phyloP scores from a whole-genome alignment of 2,329 filamentous ascomycete genomes.

The Nemania bipapillata region DNA sequence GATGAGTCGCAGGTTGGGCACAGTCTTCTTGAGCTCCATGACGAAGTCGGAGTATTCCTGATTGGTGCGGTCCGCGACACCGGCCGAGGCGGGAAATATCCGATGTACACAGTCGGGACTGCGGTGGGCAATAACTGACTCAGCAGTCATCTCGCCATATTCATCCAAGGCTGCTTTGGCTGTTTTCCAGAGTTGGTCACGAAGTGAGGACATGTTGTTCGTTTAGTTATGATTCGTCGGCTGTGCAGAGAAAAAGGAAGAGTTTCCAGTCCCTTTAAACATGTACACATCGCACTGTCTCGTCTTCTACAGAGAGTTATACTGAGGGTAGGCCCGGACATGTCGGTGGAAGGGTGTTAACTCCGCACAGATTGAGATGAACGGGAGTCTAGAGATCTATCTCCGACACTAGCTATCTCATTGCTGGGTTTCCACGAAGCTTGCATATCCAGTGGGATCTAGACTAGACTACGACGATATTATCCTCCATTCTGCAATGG shows the following conservation, averaged over 20 bases:
- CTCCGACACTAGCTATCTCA: constrained; percentile 1
- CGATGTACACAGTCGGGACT: constrained; percentile 31
- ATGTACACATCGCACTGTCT: neutral
- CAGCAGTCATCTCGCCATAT: constrained; percentile 28
- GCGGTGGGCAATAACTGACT: constrained; percentile 27
- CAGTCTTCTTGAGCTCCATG: constrained; percentile 28
- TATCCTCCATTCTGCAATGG: neutral
- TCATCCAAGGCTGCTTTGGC: constrained; percentile 25
- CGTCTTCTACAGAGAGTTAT: neutral
- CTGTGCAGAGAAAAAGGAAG: neutral
- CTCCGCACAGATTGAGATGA: neutral
- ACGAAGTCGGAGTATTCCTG: constrained; percentile 31
- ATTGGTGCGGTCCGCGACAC: constrained; percentile 21
- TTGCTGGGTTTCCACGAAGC: too few relatives aligned
- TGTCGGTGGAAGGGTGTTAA: neutral
- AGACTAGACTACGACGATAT: constrained; percentile 8
- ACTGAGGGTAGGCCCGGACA: neutral
- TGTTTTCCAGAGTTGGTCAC: constrained; percentile 27
- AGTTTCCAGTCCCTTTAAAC: neutral
- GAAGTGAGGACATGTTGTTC: constrained; percentile 20
- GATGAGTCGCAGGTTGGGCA: constrained; percentile 27
- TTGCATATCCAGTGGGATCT: too few relatives aligned
- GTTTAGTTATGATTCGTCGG: neutral
- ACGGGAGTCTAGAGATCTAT: neutral
- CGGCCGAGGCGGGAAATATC: constrained; percentile 22